Evolutionary conservation across 768 basidiomycete genomes (phyloP).

Genomic region (Phylloporus arenicola): DNA sequence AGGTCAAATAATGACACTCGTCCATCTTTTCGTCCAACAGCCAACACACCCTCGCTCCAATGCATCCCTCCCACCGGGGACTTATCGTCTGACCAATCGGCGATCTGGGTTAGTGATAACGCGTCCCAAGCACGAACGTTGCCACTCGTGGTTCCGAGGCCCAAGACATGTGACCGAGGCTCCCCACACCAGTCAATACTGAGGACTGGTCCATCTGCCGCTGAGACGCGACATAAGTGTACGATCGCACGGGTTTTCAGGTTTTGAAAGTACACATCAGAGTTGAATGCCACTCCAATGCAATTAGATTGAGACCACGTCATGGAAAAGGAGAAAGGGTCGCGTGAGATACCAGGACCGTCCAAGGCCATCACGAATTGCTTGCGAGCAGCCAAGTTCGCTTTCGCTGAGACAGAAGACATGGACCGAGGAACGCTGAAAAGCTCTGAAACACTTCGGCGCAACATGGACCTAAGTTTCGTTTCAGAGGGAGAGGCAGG

Average conservation of each 20-base stretch:
- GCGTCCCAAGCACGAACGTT: slow-evolving; percentile 54
- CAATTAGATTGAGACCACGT: slow-evolving; percentile 55
- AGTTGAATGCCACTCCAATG: slow-evolving; percentile 59
- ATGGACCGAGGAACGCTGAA: slow-evolving; percentile 32
- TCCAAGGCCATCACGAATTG: slow-evolving; percentile 60
- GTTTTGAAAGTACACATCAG: slow-evolving; percentile 59
- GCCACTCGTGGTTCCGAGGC: slow-evolving; percentile 48
- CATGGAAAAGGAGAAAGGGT: slow-evolving; percentile 53
- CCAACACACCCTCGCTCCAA: slow-evolving; percentile 35
- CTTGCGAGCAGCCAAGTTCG: slow-evolving; percentile 48
- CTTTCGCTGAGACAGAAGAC: slow-evolving; percentile 47
- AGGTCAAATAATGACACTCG: slow-evolving; percentile 35
- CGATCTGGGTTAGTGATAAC: slow-evolving; percentile 21
- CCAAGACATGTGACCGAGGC: slow-evolving; percentile 38
- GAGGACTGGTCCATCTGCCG: slow-evolving; percentile 34
- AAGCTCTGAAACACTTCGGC: slow-evolving; percentile 48
- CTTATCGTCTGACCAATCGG: slow-evolving; percentile 32
- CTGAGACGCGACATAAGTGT: slow-evolving; percentile 41
- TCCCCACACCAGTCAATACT: slow-evolving; percentile 49
- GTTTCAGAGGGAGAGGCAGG: slow-evolving; percentile 30
- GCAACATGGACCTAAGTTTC: slow-evolving; percentile 44
- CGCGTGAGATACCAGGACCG: slow-evolving; percentile 53
- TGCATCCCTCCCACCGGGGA: slow-evolving; percentile 37
- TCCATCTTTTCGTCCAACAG: slow-evolving; percentile 37
- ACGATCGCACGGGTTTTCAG: slow-evolving; percentile 49